phyloP scores from a whole-genome alignment of 1,284 basidiomycete species.

The Gymnopus androsaceus region DNA sequence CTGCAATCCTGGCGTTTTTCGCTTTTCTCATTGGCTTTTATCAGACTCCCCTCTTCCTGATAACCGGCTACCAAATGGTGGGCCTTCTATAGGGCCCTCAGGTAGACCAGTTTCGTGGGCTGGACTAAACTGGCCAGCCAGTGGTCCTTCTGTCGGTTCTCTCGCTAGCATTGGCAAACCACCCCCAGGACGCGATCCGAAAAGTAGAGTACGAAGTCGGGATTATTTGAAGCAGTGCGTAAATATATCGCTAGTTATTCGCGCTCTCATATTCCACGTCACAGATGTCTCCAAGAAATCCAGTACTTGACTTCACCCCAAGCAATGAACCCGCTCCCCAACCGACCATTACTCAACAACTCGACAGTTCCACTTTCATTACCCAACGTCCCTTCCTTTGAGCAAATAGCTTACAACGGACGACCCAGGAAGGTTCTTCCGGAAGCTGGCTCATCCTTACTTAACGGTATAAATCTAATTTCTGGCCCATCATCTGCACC shows the following conservation, averaged over 20 bases:
- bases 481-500: conserved; percentile 54
- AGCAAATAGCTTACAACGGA: conserved; percentile 71
- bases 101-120: conserved; percentile 61
- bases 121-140: conserved; percentile 49
- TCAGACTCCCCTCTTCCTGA: conserved; percentile 80
- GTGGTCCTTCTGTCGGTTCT: conserved; percentile 41
- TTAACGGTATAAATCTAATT: conserved; percentile 60
- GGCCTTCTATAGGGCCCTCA: conserved; percentile 38
- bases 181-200: conserved; percentile 83
- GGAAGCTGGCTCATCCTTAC: conserved; percentile 69
- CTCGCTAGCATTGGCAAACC: conserved; percentile 64
- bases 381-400: conserved; percentile 72
- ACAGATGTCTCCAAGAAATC: conserved; percentile 93
- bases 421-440: conserved; percentile 77
- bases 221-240: conserved; percentile 97
- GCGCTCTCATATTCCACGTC: conserved; percentile 12
- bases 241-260: neutral
- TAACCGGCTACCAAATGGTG: conserved; percentile 61
- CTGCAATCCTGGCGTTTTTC: conserved; percentile 16
- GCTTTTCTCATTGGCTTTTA: conserved; percentile 8
- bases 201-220: conserved; percentile 89
- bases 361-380: conserved; percentile 62
- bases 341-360: conserved; percentile 74
- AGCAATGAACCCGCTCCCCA: conserved; percentile 94
- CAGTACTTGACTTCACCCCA: conserved; percentile 96